A percentile compares a stretch with the other conserved stretches of the same genome.
Conservation (phyloP, 2,329 filamentous ascomycete species). For the Nemania sp. region DNA sequence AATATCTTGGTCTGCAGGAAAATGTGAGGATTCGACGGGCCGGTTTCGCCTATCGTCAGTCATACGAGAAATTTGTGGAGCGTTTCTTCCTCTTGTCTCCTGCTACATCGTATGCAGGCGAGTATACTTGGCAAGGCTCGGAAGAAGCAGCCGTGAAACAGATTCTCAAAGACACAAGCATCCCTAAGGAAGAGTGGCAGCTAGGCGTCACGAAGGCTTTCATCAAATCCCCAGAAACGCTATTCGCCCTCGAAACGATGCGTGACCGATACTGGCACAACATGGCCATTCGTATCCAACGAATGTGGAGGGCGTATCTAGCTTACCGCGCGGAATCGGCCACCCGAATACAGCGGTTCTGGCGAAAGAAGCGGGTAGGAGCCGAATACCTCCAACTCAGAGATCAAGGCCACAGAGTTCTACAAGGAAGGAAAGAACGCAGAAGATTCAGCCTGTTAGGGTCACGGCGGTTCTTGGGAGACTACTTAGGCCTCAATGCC, state of each 20-base stretch:
- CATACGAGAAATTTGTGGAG: constrained; percentile 97
- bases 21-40: constrained; percentile 97
- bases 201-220: constrained; percentile 97
- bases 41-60: constrained; percentile 95
- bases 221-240: constrained; percentile 95
- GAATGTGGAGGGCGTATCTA: constrained; percentile 95
- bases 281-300: constrained; percentile 96
- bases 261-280: constrained; percentile 98
- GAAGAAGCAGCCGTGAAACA: constrained; percentile 85
- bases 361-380: constrained; percentile 89
- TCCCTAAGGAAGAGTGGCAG: constrained; percentile 93
- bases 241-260: constrained; percentile 97
- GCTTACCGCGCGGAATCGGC: constrained; percentile 91
- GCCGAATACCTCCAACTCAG: constrained; percentile 86
- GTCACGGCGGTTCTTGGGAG: constrained; percentile 88
- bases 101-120: constrained; percentile 92
- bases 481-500: constrained; percentile 90
- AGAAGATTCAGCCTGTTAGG: constrained; percentile 88
- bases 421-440: constrained; percentile 86
- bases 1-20: constrained; percentile 98
- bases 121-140: constrained; percentile 94
- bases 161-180: constrained; percentile 94
- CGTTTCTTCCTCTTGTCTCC: constrained; percentile 95
- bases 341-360: constrained; percentile 91
- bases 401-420: constrained; percentile 81